Evolutionary conservation across 1,139 yeast genomes (phyloP), one percentile per base, ranked within the genome.

Genomic region (Blastobotrys malaysiensis): DNA sequence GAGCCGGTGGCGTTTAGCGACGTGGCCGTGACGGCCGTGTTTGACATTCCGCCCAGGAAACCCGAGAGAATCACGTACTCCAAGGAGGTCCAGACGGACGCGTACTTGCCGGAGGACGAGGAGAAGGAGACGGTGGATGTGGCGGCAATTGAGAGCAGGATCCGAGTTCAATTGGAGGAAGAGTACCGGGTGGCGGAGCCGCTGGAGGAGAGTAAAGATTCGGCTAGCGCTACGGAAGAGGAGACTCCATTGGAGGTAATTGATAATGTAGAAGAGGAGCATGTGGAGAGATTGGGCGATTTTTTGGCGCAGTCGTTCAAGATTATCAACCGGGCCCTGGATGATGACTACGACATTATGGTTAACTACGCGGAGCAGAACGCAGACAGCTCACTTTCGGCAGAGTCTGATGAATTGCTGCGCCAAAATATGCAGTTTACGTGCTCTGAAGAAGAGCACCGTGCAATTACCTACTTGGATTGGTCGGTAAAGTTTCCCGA

Each of bases 401-500:
- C 39, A 2, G 39, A 31, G 16, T 31, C 39, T 5, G 39, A 31
- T 11, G 39, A n/a, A 11, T 16, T 7, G 5, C 39, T 31, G 4
- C 14, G 16, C 7, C 39, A 31, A 7, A 31, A 16, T 16, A n/a
- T 31, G 3, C 39, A 31, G 7, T 31, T 31, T 16, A 11, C 11
- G 26, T 22, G 7, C 6, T n/a, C 39, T 2, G 39, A 31, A 31
- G 39, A 31, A 16, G 16, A 26, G 13, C 31, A 31, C 7, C 65
- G 77, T 44, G 67, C 74, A 1, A 66, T 79, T 2, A 69, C 72
- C 1, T 67, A 69, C n/a, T 55, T 79, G 2, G 80, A 72, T 54
- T 73, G 74, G 69, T 78, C 77, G 11, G 73, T 71, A 0, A 69
- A 70, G 52, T 71, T 67, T 57, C 71, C 75, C 0, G 79, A 79